These are phyloP conservation scores for Fusarium sp. DNA, from an alignment of 2,329 filamentous ascomycete species.

Conservation along the genomic window DNA sequence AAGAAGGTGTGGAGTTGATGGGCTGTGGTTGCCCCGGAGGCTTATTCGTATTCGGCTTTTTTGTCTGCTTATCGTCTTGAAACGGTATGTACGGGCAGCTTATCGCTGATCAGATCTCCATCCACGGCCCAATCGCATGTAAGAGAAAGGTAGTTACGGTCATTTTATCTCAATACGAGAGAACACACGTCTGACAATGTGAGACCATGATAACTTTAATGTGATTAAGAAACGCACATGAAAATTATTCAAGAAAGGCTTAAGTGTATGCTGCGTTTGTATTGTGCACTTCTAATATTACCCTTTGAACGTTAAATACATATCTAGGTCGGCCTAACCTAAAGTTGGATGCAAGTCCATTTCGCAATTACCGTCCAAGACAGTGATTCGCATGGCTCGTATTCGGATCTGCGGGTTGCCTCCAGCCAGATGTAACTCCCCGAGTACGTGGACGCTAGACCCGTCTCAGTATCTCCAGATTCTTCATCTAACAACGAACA, in stretches of 20 bases:
- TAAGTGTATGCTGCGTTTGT: no score
- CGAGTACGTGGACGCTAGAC: conserved; percentile 14
- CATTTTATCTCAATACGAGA: not conserved
- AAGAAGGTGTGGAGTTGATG: conserved; percentile 19
- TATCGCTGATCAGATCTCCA: not conserved
- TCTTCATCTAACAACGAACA: not conserved
- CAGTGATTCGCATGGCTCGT: conserved; percentile 6
- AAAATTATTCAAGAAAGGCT: not conserved
- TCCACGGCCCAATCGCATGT: conserved; percentile 1
- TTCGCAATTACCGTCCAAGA: not conserved
- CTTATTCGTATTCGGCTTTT: conserved; percentile 44
- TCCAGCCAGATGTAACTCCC: not conserved
- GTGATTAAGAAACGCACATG: not conserved
- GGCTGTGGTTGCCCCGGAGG: conserved; percentile 2
- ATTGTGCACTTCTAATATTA: no score
- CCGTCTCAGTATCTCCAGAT: not conserved
- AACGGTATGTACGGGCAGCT: not conserved
- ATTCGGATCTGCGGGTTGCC: conserved; percentile 9
- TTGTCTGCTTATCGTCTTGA: not conserved
- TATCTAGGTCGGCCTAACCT: not conserved
- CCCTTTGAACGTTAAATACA: not conserved
- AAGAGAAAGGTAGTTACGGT: not conserved
- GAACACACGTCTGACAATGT: no score
- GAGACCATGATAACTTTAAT: no score
- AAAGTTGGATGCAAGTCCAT: not conserved